Conservation (phyloP, 306 rosid genomes). For the Rosa rugosa region DNA sequence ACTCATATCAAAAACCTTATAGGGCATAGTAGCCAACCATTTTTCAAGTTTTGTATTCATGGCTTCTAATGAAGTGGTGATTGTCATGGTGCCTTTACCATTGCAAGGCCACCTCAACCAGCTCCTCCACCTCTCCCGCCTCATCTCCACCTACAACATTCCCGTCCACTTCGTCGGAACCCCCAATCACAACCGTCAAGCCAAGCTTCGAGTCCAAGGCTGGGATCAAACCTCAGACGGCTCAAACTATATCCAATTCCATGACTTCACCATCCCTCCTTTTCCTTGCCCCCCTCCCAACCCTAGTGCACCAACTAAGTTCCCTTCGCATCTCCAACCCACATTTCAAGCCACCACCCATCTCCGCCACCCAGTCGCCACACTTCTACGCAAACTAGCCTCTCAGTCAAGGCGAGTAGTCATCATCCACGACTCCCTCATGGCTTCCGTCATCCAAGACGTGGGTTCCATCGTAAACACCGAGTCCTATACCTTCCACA, state of each 20-base stretch:
- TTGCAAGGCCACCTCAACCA: slow-evolving; percentile 89
- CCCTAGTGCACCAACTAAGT: slow-evolving; percentile 34
- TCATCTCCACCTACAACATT: slow-evolving; percentile 39
- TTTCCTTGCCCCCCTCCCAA: slow-evolving; percentile 51
- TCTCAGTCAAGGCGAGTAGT: slow-evolving; percentile 36
- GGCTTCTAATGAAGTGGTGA: slow-evolving; percentile 36
- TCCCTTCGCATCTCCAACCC: slow-evolving; percentile 71
- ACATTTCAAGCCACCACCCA: slow-evolving; percentile 41
- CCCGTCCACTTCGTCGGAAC: slow-evolving; percentile 64
- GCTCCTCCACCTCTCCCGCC: slow-evolving; percentile 73
- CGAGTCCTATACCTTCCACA: slow-evolving; percentile 56
- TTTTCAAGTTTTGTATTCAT: slow-evolving; percentile 1
- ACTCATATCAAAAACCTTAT: no score
- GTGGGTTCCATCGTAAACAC: slow-evolving; percentile 37
- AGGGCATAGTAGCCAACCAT: no score
- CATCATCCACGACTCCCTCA: slow-evolving; percentile 59
- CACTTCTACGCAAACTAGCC: slow-evolving; percentile 44
- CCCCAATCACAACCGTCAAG: slow-evolving; percentile 57
- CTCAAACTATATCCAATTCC: slow-evolving; percentile 42
- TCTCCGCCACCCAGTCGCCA: slow-evolving; percentile 38
- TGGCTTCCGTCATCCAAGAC: slow-evolving; percentile 56
- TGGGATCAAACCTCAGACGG: slow-evolving; percentile 16
- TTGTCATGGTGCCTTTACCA: slow-evolving; percentile 63
- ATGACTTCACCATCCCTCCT: slow-evolving; percentile 47
- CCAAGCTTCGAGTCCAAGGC: slow-evolving; percentile 46